Evolutionary conservation across 352 stramenopile genomes (phyloP).

Genomic region (Blastocystis sp.): DNA sequence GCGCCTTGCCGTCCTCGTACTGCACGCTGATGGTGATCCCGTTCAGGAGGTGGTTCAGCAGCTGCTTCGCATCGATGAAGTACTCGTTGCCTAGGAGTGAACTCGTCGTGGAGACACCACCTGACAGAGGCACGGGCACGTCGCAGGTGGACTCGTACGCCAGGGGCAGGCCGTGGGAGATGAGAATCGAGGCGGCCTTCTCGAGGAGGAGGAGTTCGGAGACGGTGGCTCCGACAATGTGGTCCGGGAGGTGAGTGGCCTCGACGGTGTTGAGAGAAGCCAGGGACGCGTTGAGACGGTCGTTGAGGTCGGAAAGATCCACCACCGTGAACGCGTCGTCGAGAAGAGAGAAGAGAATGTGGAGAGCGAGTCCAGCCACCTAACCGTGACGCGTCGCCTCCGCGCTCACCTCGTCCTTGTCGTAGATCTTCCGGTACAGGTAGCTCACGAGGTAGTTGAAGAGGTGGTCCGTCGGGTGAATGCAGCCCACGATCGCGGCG

Average conservation of each 20-base stretch:
- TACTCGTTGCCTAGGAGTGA: background rate
- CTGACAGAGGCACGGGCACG: background rate
- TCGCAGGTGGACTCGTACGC: background rate
- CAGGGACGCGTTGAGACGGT: background rate
- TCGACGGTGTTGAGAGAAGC: background rate
- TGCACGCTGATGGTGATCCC: constrained; percentile 1
- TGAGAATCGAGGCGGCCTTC: background rate
- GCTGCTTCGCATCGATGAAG: constrained; percentile 10
- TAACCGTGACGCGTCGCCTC: background rate
- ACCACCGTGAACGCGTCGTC: background rate
- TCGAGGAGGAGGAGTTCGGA: constrained; percentile 12
- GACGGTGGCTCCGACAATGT: constrained; percentile 11
- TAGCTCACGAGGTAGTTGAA: constrained; percentile 39
- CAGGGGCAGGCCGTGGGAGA: constrained; percentile 16
- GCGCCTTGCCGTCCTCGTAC: background rate
- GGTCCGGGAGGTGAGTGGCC: background rate
- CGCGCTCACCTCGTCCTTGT: constrained; percentile 7
- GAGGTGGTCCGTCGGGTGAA: constrained; percentile 16
- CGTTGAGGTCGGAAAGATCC: constrained; percentile 5
- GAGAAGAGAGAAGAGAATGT: background rate
- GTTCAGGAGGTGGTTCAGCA: constrained; percentile 4
- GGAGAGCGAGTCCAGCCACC: background rate
- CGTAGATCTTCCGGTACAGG: background rate
- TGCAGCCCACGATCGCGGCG: background rate
- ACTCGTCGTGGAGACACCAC: background rate